phyloP scores from a whole-genome alignment of 208 protist species.

The Wallacemonas sp. region DNA sequence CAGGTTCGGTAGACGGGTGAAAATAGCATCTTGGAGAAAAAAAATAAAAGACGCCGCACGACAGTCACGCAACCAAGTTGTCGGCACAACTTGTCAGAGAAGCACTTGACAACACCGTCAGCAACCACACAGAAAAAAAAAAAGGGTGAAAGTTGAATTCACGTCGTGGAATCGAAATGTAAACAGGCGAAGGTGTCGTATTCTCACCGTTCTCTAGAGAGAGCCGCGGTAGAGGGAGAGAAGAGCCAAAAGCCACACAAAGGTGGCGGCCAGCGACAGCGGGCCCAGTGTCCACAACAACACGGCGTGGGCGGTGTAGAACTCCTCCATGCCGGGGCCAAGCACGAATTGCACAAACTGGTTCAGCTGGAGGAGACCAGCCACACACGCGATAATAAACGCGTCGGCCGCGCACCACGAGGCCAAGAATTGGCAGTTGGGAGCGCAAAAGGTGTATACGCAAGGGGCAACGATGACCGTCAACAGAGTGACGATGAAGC shows the following conservation, averaged over 20 bases:
- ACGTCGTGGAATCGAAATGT: too few species aligned
- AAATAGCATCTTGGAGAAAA: too few species aligned
- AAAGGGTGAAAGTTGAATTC: too few species aligned
- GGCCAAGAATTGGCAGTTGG: conserved; percentile 40
- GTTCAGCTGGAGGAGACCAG: conserved; percentile 88
- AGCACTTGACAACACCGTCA: too few species aligned
- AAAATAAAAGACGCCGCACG: too few species aligned
- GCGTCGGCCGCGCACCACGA: conserved; percentile 93
- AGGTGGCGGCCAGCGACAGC: conserved; percentile 29
- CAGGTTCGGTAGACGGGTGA: too few species aligned
- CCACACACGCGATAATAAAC: conserved; percentile 85
- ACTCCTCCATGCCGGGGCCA: conserved; percentile 35
- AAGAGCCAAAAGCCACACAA: conserved; percentile 33
- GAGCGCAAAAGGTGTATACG: conserved; percentile 34
- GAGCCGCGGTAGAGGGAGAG: conserved; percentile 2
- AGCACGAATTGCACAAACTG: conserved; percentile 93
- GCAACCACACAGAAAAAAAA: too few species aligned
- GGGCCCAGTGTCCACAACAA: conserved; percentile 60
- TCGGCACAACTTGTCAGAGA: too few species aligned
- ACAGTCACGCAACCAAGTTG: too few species aligned
- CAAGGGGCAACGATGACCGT: conserved; percentile 51
- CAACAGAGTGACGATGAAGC: conserved; percentile 28
- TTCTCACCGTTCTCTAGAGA: conserved; percentile 25
- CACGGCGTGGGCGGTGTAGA: conserved; percentile 53
- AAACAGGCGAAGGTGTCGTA: too few species aligned